A percentile compares a stretch with the other conserved stretches of the same genome.
Evolutionary conservation across 2,329 filamentous ascomycete species (phyloP).

Genomic region (Neopestalotiopsis rosae): DNA sequence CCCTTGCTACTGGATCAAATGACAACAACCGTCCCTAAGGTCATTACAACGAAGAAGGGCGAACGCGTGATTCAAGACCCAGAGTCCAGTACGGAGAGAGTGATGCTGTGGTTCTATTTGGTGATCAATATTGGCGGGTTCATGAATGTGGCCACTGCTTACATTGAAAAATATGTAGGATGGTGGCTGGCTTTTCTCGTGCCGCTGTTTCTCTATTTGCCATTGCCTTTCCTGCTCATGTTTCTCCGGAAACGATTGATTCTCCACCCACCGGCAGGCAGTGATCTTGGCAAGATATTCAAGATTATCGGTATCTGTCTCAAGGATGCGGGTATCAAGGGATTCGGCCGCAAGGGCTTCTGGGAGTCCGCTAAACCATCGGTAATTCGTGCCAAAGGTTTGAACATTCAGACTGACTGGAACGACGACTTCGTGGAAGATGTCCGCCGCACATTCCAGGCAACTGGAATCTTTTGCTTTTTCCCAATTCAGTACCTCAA

Average conservation of each 20-base stretch:
- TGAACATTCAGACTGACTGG: slow-evolving; percentile 49
- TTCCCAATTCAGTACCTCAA: slow-evolving; percentile 51
- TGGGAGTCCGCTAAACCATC: slow-evolving; percentile 67
- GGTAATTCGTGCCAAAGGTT: slow-evolving; percentile 50
- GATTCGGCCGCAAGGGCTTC: slow-evolving; percentile 51
- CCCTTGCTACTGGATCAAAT: slow-evolving; percentile 72
- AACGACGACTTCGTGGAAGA: slow-evolving; percentile 73
- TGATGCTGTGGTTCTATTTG: slow-evolving; percentile 69
- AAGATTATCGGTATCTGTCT: slow-evolving; percentile 45
- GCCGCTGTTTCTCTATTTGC: slow-evolving; percentile 49
- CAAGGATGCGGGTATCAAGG: slow-evolving; percentile 43
- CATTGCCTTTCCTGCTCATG: slow-evolving; percentile 47
- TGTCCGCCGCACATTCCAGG: slow-evolving; percentile 62
- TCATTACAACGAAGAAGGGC: slow-evolving; percentile 57
- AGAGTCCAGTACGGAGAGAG: slow-evolving; percentile 66
- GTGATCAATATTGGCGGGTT: slow-evolving; percentile 61
- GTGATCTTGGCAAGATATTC: slow-evolving; percentile 50
- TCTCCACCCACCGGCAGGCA: slow-evolving; percentile 50
- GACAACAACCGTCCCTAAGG: slow-evolving; percentile 57
- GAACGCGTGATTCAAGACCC: slow-evolving; percentile 74
- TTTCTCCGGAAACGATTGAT: slow-evolving; percentile 48
- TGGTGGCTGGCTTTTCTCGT: slow-evolving; percentile 55
- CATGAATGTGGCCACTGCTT: slow-evolving; percentile 56
- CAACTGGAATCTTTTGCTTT: slow-evolving; percentile 65
- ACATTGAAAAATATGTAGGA: slow-evolving; percentile 56